Base-by-base conservation (phyloP, 768 basidiomycete genomes). In the Tylopilus balloui region DNA sequence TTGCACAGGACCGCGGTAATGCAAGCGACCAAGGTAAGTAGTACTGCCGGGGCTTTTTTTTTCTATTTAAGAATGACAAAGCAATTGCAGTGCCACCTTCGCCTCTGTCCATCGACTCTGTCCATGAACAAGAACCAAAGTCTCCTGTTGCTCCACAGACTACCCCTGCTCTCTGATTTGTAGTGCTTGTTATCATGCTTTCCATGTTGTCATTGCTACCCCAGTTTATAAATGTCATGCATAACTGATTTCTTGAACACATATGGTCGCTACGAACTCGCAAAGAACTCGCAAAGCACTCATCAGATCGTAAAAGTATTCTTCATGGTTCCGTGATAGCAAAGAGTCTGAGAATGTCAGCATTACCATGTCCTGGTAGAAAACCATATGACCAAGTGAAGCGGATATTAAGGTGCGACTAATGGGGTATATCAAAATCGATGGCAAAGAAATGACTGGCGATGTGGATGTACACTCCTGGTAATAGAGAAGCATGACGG, bases 341-440 rank as follows among this genome's bases (percentile, higher is more conserved):
- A 64, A 56, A 43, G 50, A 34, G 49, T 63, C 47, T 52, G 54
- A 50, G 50, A 60, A 53, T 54, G 63, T 63, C 50, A 64, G 61
- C 47, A 53, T 59, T 54, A 64, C 53, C 54, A 51, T 56, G 45
- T 61, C 58, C 58, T 55, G 59, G 57, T 51, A 66, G n/a, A 62
- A 55, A 52, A 57, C 51, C 67, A 57, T 64, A 68, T 64, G 64
- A 55, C 53, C 66, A 58, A 59, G 56, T 54, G 58, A 68, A 66
- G 50, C 55, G 66, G 60, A 68, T 67, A 68, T 68, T 69, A 68
- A 62, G 55, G 60, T 62, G 68, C 54, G 36, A 52, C 61, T 68
- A 68, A 52, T 61, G 58, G 56, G 68, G 68, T 68, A 68, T 70
- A 69, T 57, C 64, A 65, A 56, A 58, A 62, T 56, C 66, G 63